Evolutionary conservation across 805 yeast species (phyloP), one percentile per base, ranked within the genome.

Genomic region (Myxozyma lipomycoides): DNA sequence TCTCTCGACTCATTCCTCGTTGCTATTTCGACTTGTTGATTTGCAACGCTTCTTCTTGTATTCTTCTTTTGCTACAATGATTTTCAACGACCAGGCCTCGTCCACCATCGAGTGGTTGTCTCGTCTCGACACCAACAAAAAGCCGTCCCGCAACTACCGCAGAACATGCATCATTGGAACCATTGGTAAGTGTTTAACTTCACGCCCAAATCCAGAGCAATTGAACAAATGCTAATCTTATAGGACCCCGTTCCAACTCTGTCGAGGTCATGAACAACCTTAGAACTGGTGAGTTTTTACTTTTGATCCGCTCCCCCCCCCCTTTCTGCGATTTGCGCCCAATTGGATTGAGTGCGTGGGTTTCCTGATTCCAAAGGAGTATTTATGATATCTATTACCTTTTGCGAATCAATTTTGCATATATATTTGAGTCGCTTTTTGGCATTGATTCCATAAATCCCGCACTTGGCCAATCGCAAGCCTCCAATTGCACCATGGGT

Each of bases 151-250:
- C 70, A 80, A 79, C 71, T 77, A 77, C 70, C 89, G 98, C 76
- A 88, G 96, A 73, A 85, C 96, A 56, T 86, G 97, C 59, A 93
- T 93, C 74, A 90, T 93, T 68, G 97, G 98, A 71, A 93, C 98
- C 64, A 93, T 93, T 73, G 98, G 70, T 66, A 51, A 43, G 68
- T n/a, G n/a, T n/a, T n/a, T n/a, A n/a, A n/a, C n/a, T n/a, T n/a
- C n/a, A n/a, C n/a, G n/a, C n/a, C n/a, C n/a, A n/a, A n/a, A n/a
- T n/a, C n/a, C n/a, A n/a, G n/a, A n/a, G n/a, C n/a, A n/a, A n/a
- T n/a, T n/a, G n/a, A n/a, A n/a, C n/a, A n/a, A n/a, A n/a, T n/a
- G n/a, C n/a, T n/a, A n/a, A n/a, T n/a, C n/a, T n/a, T n/a, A n/a
- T n/a, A 65, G 69, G 98, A 66, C 98, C 98, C 68, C 89, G 88